These are phyloP conservation scores for Pseudogymnoascus sp. DNA, from an alignment of 2,329 filamentous ascomycete genomes.

Conservation along the genomic window DNA sequence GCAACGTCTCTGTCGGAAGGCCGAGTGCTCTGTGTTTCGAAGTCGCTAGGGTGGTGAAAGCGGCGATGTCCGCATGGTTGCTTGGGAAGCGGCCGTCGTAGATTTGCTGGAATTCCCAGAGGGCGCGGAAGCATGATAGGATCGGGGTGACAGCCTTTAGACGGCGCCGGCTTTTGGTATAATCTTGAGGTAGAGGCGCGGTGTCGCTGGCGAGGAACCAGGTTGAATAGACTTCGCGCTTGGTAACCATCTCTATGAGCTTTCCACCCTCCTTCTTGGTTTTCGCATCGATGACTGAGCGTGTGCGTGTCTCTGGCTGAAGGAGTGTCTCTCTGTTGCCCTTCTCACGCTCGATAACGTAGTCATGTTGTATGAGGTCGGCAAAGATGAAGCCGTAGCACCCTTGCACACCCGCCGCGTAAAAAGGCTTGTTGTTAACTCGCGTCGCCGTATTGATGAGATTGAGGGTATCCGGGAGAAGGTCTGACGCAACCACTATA, in stretches of 20 bases:
- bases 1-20: slow-evolving; percentile 58
- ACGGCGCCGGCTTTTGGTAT: slow-evolving; percentile 58
- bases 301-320: slow-evolving; percentile 65
- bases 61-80: slow-evolving; percentile 55
- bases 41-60: slow-evolving; percentile 70
- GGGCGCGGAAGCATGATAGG: slow-evolving; percentile 74
- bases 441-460: slow-evolving; percentile 82
- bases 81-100: slow-evolving; percentile 46
- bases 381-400: slow-evolving; percentile 94
- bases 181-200: slow-evolving; percentile 62
- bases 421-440: slow-evolving; percentile 71
- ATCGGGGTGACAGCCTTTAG: slow-evolving; percentile 71
- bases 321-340: slow-evolving; percentile 60
- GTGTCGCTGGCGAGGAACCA: slow-evolving; percentile 74
- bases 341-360: slow-evolving; percentile 75
- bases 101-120: slow-evolving; percentile 75
- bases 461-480: slow-evolving; percentile 64
- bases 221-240: slow-evolving; percentile 83
- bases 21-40: slow-evolving; percentile 69
- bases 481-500: slow-evolving; percentile 82
- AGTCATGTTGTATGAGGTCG: slow-evolving; percentile 85
- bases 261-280: slow-evolving; percentile 63
- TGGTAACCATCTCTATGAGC: slow-evolving; percentile 76
- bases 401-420: slow-evolving; percentile 78
- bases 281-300: slow-evolving; percentile 63